phyloP scores from a whole-genome alignment of 2,329 filamentous ascomycete genomes.

The Colletotrichum spaethianum region DNA sequence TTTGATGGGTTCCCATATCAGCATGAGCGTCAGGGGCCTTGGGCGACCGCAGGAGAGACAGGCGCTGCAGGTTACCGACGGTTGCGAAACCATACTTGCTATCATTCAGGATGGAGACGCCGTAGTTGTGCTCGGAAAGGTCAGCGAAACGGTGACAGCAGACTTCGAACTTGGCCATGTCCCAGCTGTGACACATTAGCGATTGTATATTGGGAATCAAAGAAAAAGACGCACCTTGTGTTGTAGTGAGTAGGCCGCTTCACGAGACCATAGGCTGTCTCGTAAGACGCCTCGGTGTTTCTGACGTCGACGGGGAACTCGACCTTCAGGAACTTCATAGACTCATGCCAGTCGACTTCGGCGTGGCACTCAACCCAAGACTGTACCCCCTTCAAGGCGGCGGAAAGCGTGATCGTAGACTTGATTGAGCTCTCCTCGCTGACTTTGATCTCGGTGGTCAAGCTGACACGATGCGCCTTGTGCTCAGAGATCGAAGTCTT shows the following conservation, averaged over 20 bases:
- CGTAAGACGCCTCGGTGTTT: slow-evolving; percentile 94
- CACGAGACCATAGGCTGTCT: slow-evolving; percentile 93
- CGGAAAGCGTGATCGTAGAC: slow-evolving; percentile 85
- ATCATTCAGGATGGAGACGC: slow-evolving; percentile 94
- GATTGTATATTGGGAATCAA: too few species aligned
- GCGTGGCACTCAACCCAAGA: slow-evolving; percentile 84
- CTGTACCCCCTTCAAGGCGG: slow-evolving; percentile 74
- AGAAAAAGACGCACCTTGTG: slow-evolving; percentile 70
- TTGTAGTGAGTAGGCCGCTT: slow-evolving; percentile 97
- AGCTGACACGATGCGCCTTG: slow-evolving; percentile 82
- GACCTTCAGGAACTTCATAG: slow-evolving; percentile 98
- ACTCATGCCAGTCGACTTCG: slow-evolving; percentile 97
- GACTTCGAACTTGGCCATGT: slow-evolving; percentile 98
- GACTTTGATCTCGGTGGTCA: slow-evolving; percentile 89
- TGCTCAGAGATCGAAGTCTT: slow-evolving; percentile 80
- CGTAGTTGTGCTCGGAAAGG: slow-evolving; percentile 88
- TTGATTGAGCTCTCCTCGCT: slow-evolving; percentile 89
- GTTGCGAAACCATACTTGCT: slow-evolving; percentile 97
- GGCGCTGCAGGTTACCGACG: slow-evolving; percentile 87
- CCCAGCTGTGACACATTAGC: slow-evolving; percentile 71
- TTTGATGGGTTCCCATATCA: slow-evolving; percentile 91
- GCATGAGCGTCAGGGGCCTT: slow-evolving; percentile 95
- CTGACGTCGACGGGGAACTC: slow-evolving; percentile 95
- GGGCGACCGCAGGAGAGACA: slow-evolving; percentile 87
- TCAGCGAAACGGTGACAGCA: slow-evolving; percentile 97